Evolutionary conservation across 1,284 basidiomycete genomes (phyloP), one percentile per base, ranked within the genome.

Genomic region (Ustilago loliicola): DNA sequence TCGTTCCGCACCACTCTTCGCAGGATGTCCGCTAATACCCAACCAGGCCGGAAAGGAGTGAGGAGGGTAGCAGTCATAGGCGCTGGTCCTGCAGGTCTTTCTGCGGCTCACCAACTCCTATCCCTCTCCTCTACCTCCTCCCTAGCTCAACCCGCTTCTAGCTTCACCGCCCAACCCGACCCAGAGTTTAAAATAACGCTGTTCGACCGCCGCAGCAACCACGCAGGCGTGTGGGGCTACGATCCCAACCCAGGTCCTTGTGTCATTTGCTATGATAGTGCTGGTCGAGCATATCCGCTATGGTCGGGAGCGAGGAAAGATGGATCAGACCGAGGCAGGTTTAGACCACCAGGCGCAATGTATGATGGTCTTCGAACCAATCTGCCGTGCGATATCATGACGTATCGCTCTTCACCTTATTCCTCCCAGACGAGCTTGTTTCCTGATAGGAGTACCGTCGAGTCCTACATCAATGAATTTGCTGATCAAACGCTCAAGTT

Each of bases 41-140:
- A 34, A 5, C 11, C 32, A 34, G 11, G 32, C 32, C 11, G 5
- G n/a, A n/a, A n/a, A n/a, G n/a, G 6, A 19, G 19, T 19, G 38
- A 40, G 42, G 7, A 21, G 88, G 27, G 79, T 89, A 21, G 88
- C 87, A 5, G 77, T 89, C 36, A 85, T 89, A 19, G 88, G 88
- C 15, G 87, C 83, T 0, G 88, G 88, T 15, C 83, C 87, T 19
- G 78, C 86, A 0, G 88, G 88, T 0, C 78, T 89, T 13, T 82
- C 86, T 0, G 86, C 87, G 27, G 81, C 87, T 8, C 84, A 87
- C 51, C 87, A 88, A 62, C 68, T 87, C 2, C 72, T 87, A 7
- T 80, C 72, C 69, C 52, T 64, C 34, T 32, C 27, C 19, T 4
- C 51, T n/a, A 23, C 36, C 10, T 27, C 23, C 42, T 13, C 40